Evolutionary conservation across 805 yeast species (phyloP), one percentile per base, ranked within the genome.

Genomic region (Candida mattraensis): DNA sequence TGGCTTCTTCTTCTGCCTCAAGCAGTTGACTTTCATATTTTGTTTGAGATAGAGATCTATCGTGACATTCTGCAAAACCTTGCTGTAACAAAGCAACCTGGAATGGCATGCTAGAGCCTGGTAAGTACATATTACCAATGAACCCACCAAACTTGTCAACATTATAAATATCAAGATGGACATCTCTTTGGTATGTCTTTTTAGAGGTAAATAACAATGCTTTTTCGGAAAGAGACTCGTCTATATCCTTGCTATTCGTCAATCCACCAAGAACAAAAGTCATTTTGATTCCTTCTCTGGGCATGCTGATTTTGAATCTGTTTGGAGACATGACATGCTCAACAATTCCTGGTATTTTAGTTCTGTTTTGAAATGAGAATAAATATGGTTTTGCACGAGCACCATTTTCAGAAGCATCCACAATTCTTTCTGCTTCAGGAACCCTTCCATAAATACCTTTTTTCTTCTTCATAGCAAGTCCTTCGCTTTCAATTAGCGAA

Each of bases 141-240:
- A 87, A 87, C 0, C 84, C 86, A 39, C 95, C 95, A 37, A 80
- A 68, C 53, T 79, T 83, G 56, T 87, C 96, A 34, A 75, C 74
- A 39, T 75, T 80, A 46, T 75, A 75, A 14, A 87, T 72, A 35
- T 81, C 82, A 45, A 87, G 64, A 45, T 74, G 78, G 27, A 87
- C 85, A 43, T 80, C 86, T 54, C 87, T 74, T 63, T 87, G 96
- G 56, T 77, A 66, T 33, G 74, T 69, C 42, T 73, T 72, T 42
- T 69, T 71, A 50, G 66, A 68, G 41, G 79, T 70, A 52, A 65
- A 78, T 24, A 67, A 73, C 18, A 76, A 52, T 2, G 86, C 86
- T 24, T 66, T 71, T 14, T 73, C 70, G 7, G 72, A 58, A 53
- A 45, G n/a, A 5, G 47, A 58, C 4, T 64, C 53, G 7, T 65